Evolutionary conservation across 257 asterid genomes (phyloP).

Genomic region (Nicotiana benthamiana): DNA sequence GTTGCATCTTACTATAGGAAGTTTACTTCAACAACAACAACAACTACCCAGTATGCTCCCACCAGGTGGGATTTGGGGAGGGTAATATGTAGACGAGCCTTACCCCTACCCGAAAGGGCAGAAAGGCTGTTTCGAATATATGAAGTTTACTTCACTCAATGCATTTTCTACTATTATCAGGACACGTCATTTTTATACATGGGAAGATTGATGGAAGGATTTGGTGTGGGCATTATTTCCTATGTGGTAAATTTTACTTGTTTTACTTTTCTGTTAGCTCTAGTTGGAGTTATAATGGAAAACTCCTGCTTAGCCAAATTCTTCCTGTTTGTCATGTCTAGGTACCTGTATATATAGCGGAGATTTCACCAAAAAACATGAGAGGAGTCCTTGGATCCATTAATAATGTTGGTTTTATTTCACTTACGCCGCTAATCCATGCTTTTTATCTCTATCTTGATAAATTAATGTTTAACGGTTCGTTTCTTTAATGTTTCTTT

Average conservation of each 20-base stretch:
- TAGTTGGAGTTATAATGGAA: not conserved
- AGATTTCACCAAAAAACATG: constrained; percentile 79
- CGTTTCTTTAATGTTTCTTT: not conserved
- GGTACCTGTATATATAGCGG: constrained; percentile 93
- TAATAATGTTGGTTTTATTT: constrained; percentile 48
- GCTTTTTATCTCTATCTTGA: not conserved
- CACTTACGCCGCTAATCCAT: not conserved
- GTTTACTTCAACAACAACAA: too few relatives aligned
- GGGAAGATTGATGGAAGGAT: constrained; percentile 87
- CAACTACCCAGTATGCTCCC: too few relatives aligned
- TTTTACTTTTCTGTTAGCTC: not conserved
- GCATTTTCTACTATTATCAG: constrained; percentile 18
- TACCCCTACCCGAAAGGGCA: too few relatives aligned
- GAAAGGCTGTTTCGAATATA: too few relatives aligned
- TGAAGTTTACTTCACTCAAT: not conserved
- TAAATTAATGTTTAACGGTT: not conserved
- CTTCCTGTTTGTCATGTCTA: constrained; percentile 14
- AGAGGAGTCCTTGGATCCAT: constrained; percentile 87
- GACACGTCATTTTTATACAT: constrained; percentile 75
- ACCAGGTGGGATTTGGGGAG: too few relatives aligned
- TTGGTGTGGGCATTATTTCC: constrained; percentile 86
- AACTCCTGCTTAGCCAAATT: not conserved
- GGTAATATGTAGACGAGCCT: too few relatives aligned
- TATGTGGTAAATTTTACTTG: constrained; percentile 48
- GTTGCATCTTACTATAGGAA: not conserved